A percentile compares a stretch with the other conserved stretches of the same genome.
phyloP scores from a whole-genome alignment of 441 rosid species.

The Gossypium davidsonii region DNA sequence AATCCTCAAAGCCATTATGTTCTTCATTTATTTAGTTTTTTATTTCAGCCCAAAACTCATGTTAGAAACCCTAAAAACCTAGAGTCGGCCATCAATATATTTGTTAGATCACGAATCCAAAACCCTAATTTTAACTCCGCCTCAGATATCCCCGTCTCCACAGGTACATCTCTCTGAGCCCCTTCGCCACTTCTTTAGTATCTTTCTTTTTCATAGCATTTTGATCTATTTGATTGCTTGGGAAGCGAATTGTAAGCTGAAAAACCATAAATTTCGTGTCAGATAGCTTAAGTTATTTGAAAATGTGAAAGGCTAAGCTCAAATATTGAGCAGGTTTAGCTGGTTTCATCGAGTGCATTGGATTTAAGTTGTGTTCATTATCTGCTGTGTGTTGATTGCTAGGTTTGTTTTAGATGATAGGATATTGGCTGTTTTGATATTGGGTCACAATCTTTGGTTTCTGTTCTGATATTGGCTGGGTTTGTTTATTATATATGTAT shows the following conservation, averaged over 20 bases:
- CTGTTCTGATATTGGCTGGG: not conserved
- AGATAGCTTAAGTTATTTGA: not conserved
- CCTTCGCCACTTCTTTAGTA: not conserved
- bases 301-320: not conserved
- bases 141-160: constrained; percentile 4
- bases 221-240: not conserved
- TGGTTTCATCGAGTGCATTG: not conserved
- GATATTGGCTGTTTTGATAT: not conserved
- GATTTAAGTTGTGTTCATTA: not conserved
- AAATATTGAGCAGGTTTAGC: not conserved
- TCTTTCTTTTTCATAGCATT: not conserved
- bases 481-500: not conserved
- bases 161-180: not conserved
- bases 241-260: not conserved
- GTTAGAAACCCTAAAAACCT: not conserved
- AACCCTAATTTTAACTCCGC: constrained; percentile 23
- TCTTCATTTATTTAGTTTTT: not conserved
- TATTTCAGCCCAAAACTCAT: not conserved
- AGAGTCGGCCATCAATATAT: not conserved
- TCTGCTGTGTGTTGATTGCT: not conserved
- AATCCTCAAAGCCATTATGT: not conserved
- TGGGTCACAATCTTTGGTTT: not conserved
- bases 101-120: not conserved
- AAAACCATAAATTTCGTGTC: not conserved
- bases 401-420: not conserved